Percentiles rank a stretch among this genome's conserved stretches.
These are phyloP conservation scores for Hymenoscyphus scutula DNA, from an alignment of 2,329 filamentous ascomycete species.

Conservation along the genomic window DNA sequence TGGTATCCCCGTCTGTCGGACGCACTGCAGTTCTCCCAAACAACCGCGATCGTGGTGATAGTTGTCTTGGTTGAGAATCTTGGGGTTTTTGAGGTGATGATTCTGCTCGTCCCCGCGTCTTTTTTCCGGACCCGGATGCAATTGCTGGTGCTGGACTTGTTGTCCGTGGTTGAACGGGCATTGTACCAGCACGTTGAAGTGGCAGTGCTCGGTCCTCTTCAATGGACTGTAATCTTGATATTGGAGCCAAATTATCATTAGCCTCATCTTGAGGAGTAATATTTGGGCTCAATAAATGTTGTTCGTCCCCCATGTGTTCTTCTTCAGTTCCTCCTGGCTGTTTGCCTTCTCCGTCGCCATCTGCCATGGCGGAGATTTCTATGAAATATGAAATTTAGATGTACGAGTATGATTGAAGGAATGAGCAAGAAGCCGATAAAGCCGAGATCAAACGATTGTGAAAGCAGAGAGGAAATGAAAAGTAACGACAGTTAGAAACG, in stretches of 20 bases:
- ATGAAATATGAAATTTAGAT: neutral
- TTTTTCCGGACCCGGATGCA: conserved; percentile 10
- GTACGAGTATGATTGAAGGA: neutral
- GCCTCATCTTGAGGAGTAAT: conserved; percentile 5
- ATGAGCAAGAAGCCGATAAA: neutral
- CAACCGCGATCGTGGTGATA: conserved; percentile 21
- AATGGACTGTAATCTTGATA: conserved; percentile 7
- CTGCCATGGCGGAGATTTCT: neutral
- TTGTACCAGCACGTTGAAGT: conserved; percentile 18
- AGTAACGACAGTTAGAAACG: neutral
- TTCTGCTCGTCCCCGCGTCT: conserved; percentile 20
- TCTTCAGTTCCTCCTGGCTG: neutral
- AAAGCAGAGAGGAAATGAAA: neutral
- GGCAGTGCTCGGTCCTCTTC: conserved; percentile 13
- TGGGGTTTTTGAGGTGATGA: conserved; percentile 15
- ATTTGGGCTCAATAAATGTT: conserved; percentile 9
- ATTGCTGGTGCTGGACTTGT: neutral
- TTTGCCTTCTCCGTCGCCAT: neutral
- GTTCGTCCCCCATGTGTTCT: neutral
- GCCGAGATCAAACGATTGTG: neutral
- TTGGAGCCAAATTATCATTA: neutral
- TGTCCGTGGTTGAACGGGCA: conserved; percentile 9
- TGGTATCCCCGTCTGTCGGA: neutral
- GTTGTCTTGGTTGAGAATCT: conserved; percentile 8
- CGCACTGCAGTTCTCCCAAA: conserved; percentile 12